Conservation (phyloP, 176 grass and related monocot species). For the Zoysia japonica region DNA sequence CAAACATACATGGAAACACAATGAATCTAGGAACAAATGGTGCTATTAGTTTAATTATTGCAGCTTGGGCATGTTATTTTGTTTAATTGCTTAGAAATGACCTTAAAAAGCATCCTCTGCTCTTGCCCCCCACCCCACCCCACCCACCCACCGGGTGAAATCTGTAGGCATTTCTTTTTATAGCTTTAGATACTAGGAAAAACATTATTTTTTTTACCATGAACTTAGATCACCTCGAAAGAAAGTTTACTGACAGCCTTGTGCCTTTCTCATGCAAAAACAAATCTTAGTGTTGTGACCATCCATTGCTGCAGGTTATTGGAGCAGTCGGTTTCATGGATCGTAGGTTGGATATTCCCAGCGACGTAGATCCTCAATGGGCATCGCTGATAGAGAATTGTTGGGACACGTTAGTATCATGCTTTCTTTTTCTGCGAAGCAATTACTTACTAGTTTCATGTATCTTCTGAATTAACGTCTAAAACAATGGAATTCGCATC, state of each 20-base stretch:
- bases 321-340: constrained; percentile 95
- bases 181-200: no score
- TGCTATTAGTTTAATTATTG: not conserved
- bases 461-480: not conserved
- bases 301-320: constrained; percentile 55
- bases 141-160: no score
- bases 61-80: not conserved
- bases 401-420: constrained; percentile 70
- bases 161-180: no score
- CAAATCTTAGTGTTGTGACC: not conserved
- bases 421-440: not conserved
- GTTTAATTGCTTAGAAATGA: no score
- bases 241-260: not conserved
- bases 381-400: constrained; percentile 74
- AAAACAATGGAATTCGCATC: not conserved
- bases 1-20: not conserved
- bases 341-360: constrained; percentile 74
- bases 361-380: constrained; percentile 69
- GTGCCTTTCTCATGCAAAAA: not conserved
- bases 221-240: no score
- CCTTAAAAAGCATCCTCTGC: no score
- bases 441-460: not conserved
- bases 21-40: not conserved
- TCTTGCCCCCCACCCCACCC: no score
- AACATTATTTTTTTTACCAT: no score